phyloP scores from a whole-genome alignment of 1,284 basidiomycete genomes.

The Bjerkandera adusta region DNA sequence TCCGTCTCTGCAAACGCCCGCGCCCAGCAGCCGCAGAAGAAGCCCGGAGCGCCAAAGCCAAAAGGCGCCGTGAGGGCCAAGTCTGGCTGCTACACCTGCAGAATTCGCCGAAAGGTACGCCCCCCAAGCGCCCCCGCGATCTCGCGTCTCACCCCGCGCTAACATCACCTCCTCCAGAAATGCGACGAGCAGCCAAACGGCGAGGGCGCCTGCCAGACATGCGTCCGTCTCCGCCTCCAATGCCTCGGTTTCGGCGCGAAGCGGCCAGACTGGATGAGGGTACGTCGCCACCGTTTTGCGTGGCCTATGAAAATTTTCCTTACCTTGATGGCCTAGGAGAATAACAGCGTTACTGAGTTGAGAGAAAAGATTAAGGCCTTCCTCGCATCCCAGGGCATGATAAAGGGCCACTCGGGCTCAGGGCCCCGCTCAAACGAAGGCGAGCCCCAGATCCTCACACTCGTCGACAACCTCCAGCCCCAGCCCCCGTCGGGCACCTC shows the following conservation, averaged over 20 bases:
- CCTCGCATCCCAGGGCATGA: conserved; percentile 78
- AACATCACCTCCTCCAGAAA: conserved; percentile 48
- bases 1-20: conserved; percentile 32
- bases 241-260: conserved; percentile 83
- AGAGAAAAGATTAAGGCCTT: conserved; percentile 76
- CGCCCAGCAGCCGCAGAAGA: conserved; percentile 38
- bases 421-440: conserved; percentile 53
- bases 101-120: conserved; percentile 75
- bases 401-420: conserved; percentile 77
- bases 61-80: conserved; percentile 80
- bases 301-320: conserved; percentile 5
- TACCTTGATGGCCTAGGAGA: conserved; percentile 48
- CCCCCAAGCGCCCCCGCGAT: conserved; percentile 12
- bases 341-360: conserved; percentile 60
- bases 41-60: conserved; percentile 59
- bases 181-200: conserved; percentile 72
- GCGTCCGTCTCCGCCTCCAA: conserved; percentile 75
- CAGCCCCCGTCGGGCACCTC: conserved; percentile 46
- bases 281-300: conserved; percentile 35
- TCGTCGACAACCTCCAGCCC: conserved; percentile 42
- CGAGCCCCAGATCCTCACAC: conserved; percentile 52
- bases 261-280: conserved; percentile 81
- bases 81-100: conserved; percentile 83
- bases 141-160: conserved; percentile 14
- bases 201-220: conserved; percentile 69